Conservation (phyloP, 2,329 filamentous ascomycete species). For the Simplicillium sp. region DNA sequence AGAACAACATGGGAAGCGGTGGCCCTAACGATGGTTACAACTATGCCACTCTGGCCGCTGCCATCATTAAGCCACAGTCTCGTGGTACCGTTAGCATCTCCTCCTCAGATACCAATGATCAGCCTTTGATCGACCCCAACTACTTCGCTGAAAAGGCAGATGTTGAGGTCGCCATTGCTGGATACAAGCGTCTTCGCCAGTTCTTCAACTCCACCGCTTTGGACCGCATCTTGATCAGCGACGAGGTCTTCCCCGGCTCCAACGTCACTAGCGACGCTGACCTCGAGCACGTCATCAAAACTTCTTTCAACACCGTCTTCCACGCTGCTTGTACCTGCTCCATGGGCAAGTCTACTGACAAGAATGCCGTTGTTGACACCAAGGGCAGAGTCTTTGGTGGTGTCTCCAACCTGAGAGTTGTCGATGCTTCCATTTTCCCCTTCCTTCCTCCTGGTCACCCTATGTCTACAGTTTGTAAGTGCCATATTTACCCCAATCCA, state of each 20-base stretch:
- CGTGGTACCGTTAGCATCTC: constrained; percentile 30
- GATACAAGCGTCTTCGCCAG: constrained; percentile 28
- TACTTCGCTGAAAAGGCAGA: constrained; percentile 33
- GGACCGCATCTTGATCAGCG: constrained; percentile 7
- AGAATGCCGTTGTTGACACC: constrained; percentile 1
- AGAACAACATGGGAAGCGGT: constrained; percentile 9
- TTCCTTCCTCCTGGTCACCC: constrained; percentile 1
- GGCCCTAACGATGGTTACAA: constrained; percentile 1
- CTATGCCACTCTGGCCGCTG: constrained; percentile 19
- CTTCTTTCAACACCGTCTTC: not conserved
- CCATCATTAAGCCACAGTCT: constrained; percentile 18
- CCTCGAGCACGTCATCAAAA: constrained; percentile 7
- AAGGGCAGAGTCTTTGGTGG: not conserved
- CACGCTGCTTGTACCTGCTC: constrained; percentile 1
- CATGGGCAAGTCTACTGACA: not conserved
- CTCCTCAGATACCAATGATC: constrained; percentile 17
- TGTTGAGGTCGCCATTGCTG: constrained; percentile 29
- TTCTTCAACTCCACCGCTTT: constrained; percentile 13
- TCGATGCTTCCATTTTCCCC: constrained; percentile 1
- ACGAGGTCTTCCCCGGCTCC: constrained; percentile 5
- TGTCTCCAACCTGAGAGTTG: not conserved
- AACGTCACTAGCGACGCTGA: constrained; percentile 1
- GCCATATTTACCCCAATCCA: no score
- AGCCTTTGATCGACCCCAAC: constrained; percentile 31
- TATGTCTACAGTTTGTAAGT: constrained; percentile 1